These are phyloP conservation scores for Amanita exitialis DNA, from an alignment of 768 basidiomycete species.

Conservation along the genomic window DNA sequence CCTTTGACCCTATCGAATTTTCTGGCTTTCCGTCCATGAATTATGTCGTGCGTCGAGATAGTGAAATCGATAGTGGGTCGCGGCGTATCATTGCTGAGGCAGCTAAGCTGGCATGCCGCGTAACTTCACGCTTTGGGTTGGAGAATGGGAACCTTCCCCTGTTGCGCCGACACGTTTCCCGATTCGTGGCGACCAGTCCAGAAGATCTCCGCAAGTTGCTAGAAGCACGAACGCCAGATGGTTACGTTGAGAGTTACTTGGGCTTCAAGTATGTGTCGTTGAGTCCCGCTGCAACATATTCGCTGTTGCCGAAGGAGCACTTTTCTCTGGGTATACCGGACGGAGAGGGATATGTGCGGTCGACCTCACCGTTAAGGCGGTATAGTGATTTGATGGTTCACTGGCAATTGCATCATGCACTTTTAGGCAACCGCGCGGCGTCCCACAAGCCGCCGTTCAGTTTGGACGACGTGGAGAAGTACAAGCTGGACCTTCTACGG, in stretches of 20 bases:
- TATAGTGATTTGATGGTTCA: constrained; percentile 75
- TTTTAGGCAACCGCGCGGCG: constrained; percentile 33
- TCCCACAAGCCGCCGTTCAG: constrained; percentile 30
- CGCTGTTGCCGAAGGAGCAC: constrained; percentile 51
- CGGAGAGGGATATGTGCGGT: constrained; percentile 73
- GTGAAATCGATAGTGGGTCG: constrained; percentile 26
- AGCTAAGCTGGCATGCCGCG: constrained; percentile 73
- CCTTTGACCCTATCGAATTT: constrained; percentile 21
- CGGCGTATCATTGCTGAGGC: constrained; percentile 60
- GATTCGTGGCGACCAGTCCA: constrained; percentile 20
- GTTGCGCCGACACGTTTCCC: constrained; percentile 42
- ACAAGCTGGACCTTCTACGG: constrained; percentile 26
- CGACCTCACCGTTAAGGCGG: constrained; percentile 83
- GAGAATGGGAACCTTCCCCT: constrained; percentile 47
- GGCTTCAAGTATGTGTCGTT: constrained; percentile 22
- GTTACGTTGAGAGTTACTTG: constrained; percentile 30
- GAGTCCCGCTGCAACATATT: constrained; percentile 29
- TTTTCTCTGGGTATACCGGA: constrained; percentile 57
- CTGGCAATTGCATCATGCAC: constrained; percentile 85
- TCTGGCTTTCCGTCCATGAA: constrained; percentile 41
- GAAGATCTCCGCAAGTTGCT: constrained; percentile 34
- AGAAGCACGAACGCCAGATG: constrained; percentile 32
- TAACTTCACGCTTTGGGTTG: constrained; percentile 61
- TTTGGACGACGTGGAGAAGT: constrained; percentile 31
- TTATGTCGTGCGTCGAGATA: constrained; percentile 30